These are phyloP conservation scores for Croton laevigatus DNA, from an alignment of 441 rosid species.

Conservation along the genomic window DNA sequence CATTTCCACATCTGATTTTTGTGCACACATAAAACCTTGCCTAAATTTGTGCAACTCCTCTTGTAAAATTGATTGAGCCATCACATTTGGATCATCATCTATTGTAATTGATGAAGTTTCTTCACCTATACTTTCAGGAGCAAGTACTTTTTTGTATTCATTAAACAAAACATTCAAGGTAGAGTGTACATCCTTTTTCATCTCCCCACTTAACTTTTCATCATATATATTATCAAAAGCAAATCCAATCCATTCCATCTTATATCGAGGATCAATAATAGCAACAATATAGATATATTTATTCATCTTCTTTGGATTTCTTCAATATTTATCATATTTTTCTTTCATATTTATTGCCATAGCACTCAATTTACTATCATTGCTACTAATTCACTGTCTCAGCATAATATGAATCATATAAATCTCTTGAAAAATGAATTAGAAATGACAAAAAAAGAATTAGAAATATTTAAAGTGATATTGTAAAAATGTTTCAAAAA, in stretches of 20 bases:
- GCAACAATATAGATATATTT: neutral
- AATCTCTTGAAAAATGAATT: too few relatives aligned
- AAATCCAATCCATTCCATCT: neutral
- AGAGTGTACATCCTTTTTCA: neutral
- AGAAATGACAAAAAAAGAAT: neutral
- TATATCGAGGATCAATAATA: neutral
- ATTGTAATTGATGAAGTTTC: too few relatives aligned
- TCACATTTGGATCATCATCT: too few relatives aligned
- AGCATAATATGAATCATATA: too few relatives aligned
- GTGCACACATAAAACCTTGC: too few relatives aligned
- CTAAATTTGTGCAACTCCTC: too few relatives aligned
- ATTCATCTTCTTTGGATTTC: neutral
- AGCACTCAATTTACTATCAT: neutral
- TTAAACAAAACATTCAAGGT: too few relatives aligned
- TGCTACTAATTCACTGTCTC: neutral
- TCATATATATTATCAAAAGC: neutral
- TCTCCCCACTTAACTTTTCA: neutral
- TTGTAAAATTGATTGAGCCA: too few relatives aligned
- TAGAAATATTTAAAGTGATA: neutral
- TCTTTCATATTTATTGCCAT: neutral
- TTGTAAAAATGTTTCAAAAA: too few relatives aligned
- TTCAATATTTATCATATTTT: neutral
- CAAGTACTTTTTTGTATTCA: neutral
- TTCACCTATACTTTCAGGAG: neutral
- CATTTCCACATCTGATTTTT: neutral